Percentiles rank a stretch among this genome's conserved stretches.
phyloP scores from a whole-genome alignment of 2,329 filamentous ascomycete genomes.

The Rhinocladiella mackenziei region DNA sequence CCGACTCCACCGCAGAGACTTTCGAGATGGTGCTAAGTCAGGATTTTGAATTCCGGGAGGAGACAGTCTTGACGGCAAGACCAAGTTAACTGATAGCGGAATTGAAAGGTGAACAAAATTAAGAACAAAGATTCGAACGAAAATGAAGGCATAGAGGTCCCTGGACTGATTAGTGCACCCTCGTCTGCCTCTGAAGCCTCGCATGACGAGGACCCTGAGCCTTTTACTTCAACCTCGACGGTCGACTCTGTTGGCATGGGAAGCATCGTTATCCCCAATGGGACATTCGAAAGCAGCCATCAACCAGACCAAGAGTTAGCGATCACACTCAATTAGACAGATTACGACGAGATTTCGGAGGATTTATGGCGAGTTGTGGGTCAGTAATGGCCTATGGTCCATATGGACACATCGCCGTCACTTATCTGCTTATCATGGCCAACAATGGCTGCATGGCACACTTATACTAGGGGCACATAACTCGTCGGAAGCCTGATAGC shows the following conservation, averaged over 20 bases:
- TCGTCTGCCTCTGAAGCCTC: slow-evolving; percentile 1
- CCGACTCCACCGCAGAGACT: slow-evolving; percentile 8
- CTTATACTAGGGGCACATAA: slow-evolving; percentile 12
- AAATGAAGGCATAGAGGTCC: neutral
- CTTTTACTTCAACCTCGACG: neutral
- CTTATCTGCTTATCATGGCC: slow-evolving; percentile 15
- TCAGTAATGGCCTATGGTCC: slow-evolving; percentile 4
- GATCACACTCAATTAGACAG: neutral
- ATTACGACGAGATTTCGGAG: slow-evolving; percentile 6
- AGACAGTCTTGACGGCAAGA: neutral
- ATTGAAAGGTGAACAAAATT: slow-evolving; percentile 9
- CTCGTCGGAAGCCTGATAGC: slow-evolving; percentile 9
- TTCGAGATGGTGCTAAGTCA: slow-evolving; percentile 13
- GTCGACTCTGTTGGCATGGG: neutral
- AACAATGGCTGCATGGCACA: slow-evolving; percentile 16
- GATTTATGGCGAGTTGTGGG: slow-evolving; percentile 5
- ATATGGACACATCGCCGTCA: slow-evolving; percentile 5
- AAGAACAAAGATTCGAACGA: slow-evolving; percentile 1
- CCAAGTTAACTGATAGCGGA: neutral
- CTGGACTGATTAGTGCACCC: neutral
- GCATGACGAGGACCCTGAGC: neutral
- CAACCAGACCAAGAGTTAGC: neutral
- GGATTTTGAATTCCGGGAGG: neutral
- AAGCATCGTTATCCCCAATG: neutral
- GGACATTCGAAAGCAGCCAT: neutral